Percentiles rank a stretch among this genome's conserved stretches.
phyloP scores from a whole-genome alignment of 306 rosid genomes.

The peach (Prunus persica) region DNA sequence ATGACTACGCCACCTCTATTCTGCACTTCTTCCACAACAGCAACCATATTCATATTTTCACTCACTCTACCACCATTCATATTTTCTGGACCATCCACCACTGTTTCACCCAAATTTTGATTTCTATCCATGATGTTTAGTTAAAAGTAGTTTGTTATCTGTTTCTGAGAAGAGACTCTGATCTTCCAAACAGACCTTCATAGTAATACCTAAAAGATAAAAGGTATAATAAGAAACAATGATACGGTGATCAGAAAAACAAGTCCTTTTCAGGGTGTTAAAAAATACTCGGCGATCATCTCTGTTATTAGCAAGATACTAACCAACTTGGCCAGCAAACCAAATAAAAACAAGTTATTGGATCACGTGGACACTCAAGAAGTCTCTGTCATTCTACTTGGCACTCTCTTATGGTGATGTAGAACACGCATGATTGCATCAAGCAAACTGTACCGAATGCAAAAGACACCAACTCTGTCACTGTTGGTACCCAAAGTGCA shows the following conservation, averaged over 20 bases:
- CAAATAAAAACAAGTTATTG: neutral
- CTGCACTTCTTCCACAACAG: slow-evolving; percentile 51
- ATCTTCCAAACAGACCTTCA: neutral
- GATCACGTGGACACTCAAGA: neutral
- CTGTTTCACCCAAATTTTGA: slow-evolving; percentile 14
- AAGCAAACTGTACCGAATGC: neutral
- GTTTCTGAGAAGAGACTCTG: neutral
- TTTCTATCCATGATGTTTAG: slow-evolving; percentile 23
- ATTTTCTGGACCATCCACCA: slow-evolving; percentile 30
- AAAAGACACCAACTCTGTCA: neutral
- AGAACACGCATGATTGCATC: neutral
- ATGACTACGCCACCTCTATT: slow-evolving; percentile 34
- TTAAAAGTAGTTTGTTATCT: slow-evolving; percentile 8
- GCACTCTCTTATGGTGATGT: neutral
- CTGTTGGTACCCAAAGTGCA: neutral
- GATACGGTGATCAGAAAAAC: neutral
- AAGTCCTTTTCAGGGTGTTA: neutral
- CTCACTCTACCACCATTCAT: slow-evolving; percentile 30
- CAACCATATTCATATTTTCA: slow-evolving; percentile 54
- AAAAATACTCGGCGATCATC: neutral
- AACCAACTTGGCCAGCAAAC: neutral
- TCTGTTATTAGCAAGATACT: neutral
- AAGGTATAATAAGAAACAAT: neutral
- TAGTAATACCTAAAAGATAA: neutral
- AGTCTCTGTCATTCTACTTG: neutral